A percentile compares a stretch with the other conserved stretches of the same genome.
These are phyloP conservation scores for Truncatella angustata DNA, from an alignment of 2,329 filamentous ascomycete species.

Conservation along the genomic window DNA sequence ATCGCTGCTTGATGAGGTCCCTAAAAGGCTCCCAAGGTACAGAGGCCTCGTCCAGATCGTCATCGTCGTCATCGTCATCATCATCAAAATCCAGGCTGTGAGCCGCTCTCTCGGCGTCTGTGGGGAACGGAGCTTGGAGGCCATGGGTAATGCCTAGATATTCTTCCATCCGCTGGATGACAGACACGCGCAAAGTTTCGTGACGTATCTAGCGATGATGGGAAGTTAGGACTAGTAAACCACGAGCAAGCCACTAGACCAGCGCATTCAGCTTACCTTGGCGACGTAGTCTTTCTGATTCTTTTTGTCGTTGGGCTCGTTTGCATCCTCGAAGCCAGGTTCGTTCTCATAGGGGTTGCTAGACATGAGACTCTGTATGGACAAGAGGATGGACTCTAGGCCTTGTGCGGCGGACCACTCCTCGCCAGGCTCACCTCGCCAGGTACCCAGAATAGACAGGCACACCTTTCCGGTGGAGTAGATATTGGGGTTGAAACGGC, in stretches of 20 bases:
- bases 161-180: constrained; percentile 81
- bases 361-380: constrained; percentile 95
- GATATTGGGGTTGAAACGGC: constrained; percentile 95
- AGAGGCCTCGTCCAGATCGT: constrained; percentile 45
- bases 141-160: constrained; percentile 67
- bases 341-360: constrained; percentile 94
- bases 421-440: constrained; percentile 85
- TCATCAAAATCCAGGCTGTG: constrained; percentile 46
- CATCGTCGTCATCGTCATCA: constrained; percentile 40
- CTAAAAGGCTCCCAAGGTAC: constrained; percentile 80
- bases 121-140: constrained; percentile 30
- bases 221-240: constrained; percentile 18
- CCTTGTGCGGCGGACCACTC: constrained; percentile 97
- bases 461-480: constrained; percentile 91
- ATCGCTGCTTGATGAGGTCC: constrained; percentile 86
- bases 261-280: constrained; percentile 55
- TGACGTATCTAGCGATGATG: constrained; percentile 69
- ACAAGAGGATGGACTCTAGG: constrained; percentile 88
- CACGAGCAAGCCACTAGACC: neutral
- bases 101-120: constrained; percentile 33
- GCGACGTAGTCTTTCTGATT: constrained; percentile 72
- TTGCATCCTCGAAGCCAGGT: constrained; percentile 82
- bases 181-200: constrained; percentile 80
- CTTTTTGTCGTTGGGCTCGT: constrained; percentile 66
- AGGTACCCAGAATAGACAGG: constrained; percentile 92